Evolutionary conservation across 2,329 filamentous ascomycete species (phyloP).

Genomic region (Apiospora kogelbergensis): DNA sequence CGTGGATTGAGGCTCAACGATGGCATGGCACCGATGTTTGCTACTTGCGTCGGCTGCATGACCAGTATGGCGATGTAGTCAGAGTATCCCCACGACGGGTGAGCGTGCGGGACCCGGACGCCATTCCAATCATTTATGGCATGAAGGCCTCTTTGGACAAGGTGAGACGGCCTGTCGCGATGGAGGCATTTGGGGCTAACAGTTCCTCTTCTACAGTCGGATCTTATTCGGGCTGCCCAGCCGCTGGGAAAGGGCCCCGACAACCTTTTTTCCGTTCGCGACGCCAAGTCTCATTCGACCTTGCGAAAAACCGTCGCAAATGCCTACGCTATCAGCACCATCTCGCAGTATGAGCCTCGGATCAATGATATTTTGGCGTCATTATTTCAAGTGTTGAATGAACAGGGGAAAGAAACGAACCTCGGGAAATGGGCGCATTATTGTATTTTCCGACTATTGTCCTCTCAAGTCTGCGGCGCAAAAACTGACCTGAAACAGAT

Average conservation of each 20-base stretch:
- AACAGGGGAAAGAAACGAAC: not conserved
- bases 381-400: not conserved
- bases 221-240: not conserved
- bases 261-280: constrained; percentile 10
- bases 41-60: constrained; percentile 10
- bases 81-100: constrained; percentile 3
- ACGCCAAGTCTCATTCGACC: constrained; percentile 1
- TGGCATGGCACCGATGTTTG: not conserved
- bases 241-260: not conserved
- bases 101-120: constrained; percentile 11
- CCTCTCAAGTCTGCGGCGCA: not conserved
- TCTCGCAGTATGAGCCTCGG: constrained; percentile 11
- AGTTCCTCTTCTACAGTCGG: not conserved
- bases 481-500: not conserved
- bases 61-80: constrained; percentile 9
- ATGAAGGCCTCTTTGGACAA: constrained; percentile 5
- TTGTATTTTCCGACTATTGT: not conserved
- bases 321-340: constrained; percentile 8
- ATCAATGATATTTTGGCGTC: constrained; percentile 5
- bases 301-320: constrained; percentile 9
- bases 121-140: constrained; percentile 8
- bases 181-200: not conserved
- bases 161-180: not conserved
- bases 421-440: not conserved
- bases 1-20: not conserved